Percentiles rank a stretch among this genome's conserved stretches.
Evolutionary conservation across 805 yeast genomes (phyloP).

Genomic region (Schwanniomyces polymorphus): DNA sequence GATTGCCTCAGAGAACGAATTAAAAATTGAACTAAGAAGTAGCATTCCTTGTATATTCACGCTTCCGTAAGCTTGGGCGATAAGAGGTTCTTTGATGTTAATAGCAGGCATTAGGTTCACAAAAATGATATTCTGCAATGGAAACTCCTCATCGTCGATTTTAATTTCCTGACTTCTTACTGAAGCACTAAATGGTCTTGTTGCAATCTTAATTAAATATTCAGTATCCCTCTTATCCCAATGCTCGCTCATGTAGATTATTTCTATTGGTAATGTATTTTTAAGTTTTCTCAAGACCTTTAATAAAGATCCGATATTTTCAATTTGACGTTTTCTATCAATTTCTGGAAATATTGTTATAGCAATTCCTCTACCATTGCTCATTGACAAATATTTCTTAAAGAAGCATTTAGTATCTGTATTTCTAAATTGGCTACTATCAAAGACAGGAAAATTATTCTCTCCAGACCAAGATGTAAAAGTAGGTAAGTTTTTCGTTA

Average conservation of each 20-base stretch:
- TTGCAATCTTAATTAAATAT: slow-evolving; percentile 12
- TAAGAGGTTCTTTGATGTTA: slow-evolving; percentile 11
- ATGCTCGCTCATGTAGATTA: slow-evolving; percentile 15
- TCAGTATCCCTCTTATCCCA: slow-evolving; percentile 11
- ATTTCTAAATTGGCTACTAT: neutral
- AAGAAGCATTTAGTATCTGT: slow-evolving; percentile 11
- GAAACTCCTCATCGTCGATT: slow-evolving; percentile 9
- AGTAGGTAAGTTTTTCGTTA: slow-evolving; percentile 22
- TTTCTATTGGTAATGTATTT: slow-evolving; percentile 30
- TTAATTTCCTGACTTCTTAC: neutral
- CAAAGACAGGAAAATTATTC: slow-evolving; percentile 11
- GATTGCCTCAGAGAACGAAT: slow-evolving; percentile 30
- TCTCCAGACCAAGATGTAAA: slow-evolving; percentile 14
- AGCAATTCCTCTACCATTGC: slow-evolving; percentile 31
- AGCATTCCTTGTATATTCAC: slow-evolving; percentile 15
- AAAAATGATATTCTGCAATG: slow-evolving; percentile 27
- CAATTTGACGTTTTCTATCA: slow-evolving; percentile 13
- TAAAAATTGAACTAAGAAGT: slow-evolving; percentile 26
- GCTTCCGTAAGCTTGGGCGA: slow-evolving; percentile 6
- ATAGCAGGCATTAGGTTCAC: slow-evolving; percentile 20
- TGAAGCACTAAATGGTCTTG: slow-evolving; percentile 9
- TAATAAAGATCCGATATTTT: slow-evolving; percentile 18
- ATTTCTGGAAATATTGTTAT: slow-evolving; percentile 23
- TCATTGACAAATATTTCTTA: slow-evolving; percentile 7
- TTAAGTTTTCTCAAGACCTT: slow-evolving; percentile 24